Base-by-base conservation (phyloP, 1,284 basidiomycete genomes). In the Bjerkandera adusta region DNA sequence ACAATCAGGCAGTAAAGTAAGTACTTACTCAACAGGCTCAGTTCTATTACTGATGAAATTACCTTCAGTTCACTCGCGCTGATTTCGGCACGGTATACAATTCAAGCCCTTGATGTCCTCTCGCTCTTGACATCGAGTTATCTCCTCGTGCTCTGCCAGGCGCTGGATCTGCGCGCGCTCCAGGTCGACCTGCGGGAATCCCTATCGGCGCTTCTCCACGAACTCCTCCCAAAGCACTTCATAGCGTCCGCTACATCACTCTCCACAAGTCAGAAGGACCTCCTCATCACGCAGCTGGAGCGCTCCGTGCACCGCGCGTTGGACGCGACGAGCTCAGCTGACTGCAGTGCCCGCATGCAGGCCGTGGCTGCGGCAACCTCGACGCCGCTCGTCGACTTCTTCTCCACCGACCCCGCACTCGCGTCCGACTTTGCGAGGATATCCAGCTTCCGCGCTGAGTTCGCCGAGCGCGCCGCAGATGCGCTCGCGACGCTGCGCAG, bases 1-100 rank as follows among this genome's bases (percentile, higher is more conserved):
- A 91, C 58, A 93, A 92, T 59, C 90, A 92, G 63, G 84, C 88
- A 34, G 76, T 92, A 59, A 92, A 90, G 85, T 88, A 53, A 55
- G 83, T 68, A 37, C n/a, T n/a, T n/a, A n/a, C n/a, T n/a, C n/a
- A n/a, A n/a, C n/a, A n/a, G 33, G 45, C 25, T 47, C n/a, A 36
- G 22, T 50, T 45, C 8, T 13, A 20, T 29, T 20, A 47, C 20
- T n/a, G n/a, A n/a, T n/a, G n/a, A n/a, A n/a, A n/a, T n/a, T n/a
- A n/a, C 41, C 36, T 49, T 39, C 52, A 90, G 87, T 62, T 91
- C 89, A 5, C 71, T 92, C 43, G 89, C 89, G 1, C 71, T 92
- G 48, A 81, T 92, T 46, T 89, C 87, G 26, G 87, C 82, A 16
- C 81, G 90, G 29, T 85, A 86, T 27, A 90, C 91, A 0, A 70